A percentile compares a stretch with the other conserved stretches of the same genome.
Conservation (phyloP, 2,329 filamentous ascomycete genomes). For the Aspergillus fischeri region DNA sequence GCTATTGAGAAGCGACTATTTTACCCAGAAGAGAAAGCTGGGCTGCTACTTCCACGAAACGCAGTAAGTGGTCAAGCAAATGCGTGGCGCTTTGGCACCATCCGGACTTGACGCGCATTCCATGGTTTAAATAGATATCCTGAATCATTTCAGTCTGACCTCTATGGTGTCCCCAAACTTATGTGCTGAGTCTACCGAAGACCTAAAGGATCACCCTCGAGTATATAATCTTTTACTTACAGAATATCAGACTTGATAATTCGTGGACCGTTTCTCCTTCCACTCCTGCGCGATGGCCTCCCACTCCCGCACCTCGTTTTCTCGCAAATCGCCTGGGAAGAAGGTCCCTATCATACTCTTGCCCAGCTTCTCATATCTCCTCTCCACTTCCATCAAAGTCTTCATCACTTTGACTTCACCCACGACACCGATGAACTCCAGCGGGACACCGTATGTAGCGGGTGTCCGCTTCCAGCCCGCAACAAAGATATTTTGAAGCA, state of each 20-base stretch:
- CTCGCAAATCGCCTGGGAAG: constrained; percentile 23
- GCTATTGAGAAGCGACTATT: too few relatives aligned
- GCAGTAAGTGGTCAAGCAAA: too few relatives aligned
- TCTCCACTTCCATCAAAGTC: constrained; percentile 27
- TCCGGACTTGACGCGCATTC: too few relatives aligned
- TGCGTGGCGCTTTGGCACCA: too few relatives aligned
- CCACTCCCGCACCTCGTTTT: constrained; percentile 10
- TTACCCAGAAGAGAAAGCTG: too few relatives aligned
- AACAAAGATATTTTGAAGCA: constrained; percentile 37
- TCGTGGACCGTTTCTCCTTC: not conserved
- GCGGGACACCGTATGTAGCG: constrained; percentile 4
- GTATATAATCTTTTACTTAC: too few relatives aligned
- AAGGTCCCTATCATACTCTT: constrained; percentile 28
- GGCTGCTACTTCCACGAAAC: too few relatives aligned
- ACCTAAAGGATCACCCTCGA: too few relatives aligned
- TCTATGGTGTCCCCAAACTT: too few relatives aligned
- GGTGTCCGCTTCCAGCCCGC: constrained; percentile 20
- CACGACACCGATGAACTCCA: constrained; percentile 24
- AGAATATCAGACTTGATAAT: not conserved
- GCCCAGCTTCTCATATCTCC: constrained; percentile 27
- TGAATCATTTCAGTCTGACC: too few relatives aligned
- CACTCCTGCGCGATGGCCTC: not conserved
- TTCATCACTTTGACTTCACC: constrained; percentile 31
- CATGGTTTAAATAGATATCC: too few relatives aligned
- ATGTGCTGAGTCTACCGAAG: too few relatives aligned